Evolutionary conservation across 345 rosid species (phyloP).

Genomic region (Barbarea vulgaris): DNA sequence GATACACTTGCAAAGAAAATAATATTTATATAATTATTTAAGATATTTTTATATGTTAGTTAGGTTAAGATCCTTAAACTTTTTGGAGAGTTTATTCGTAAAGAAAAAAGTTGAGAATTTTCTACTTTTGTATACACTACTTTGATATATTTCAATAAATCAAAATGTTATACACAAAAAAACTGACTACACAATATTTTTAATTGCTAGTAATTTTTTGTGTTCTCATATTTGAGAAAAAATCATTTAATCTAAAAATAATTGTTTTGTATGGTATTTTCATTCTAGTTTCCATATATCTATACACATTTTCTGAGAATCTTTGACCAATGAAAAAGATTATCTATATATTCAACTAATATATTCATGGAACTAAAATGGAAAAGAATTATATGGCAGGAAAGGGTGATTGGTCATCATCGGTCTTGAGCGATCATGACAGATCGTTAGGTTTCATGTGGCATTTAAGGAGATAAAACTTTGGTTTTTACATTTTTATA

Average conservation of each 20-base stretch:
- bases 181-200: background rate
- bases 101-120: background rate
- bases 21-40: no score
- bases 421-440: background rate
- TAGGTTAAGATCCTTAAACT: background rate
- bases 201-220: background rate
- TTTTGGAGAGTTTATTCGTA: background rate
- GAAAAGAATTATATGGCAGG: background rate
- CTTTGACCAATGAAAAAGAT: background rate
- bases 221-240: background rate
- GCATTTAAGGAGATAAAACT: background rate
- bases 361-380: background rate
- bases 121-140: no score
- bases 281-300: background rate
- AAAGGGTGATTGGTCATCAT: background rate
- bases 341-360: background rate
- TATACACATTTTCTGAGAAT: background rate
- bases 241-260: background rate
- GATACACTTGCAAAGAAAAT: background rate
- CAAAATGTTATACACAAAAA: background rate
- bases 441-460: background rate
- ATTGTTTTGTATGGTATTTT: background rate
- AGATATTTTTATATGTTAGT: no score
- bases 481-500: background rate
- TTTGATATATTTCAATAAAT: background rate